Evolutionary conservation across 2,329 filamentous ascomycete genomes (phyloP).

Genomic region (Aquanectria penicillioides): DNA sequence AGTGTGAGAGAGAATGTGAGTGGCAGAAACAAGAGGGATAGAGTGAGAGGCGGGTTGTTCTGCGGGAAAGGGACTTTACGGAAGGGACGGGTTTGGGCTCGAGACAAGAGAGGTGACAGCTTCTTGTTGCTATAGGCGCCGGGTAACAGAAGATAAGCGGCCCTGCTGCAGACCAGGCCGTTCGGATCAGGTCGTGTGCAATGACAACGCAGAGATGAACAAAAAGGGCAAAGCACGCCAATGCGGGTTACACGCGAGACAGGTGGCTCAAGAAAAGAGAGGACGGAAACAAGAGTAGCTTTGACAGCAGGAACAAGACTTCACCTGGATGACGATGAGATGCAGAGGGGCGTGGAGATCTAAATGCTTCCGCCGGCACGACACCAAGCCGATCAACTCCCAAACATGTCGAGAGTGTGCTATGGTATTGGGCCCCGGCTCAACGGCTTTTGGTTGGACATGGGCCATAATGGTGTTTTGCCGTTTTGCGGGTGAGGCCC

Average conservation of each 20-base stretch:
- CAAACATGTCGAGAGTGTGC: conserved; percentile 15
- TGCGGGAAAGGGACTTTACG: not conserved
- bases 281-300: conserved; percentile 7
- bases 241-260: conserved; percentile 12
- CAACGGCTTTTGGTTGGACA: not conserved
- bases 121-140: conserved; percentile 13
- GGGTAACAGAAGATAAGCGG: conserved; percentile 5
- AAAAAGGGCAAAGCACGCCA: conserved; percentile 1
- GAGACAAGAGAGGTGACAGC: conserved; percentile 8
- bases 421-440: not conserved
- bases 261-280: conserved; percentile 10
- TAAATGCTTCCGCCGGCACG: conserved; percentile 24
- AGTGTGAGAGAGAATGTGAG: too few species aligned
- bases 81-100: not conserved
- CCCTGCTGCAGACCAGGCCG: conserved; percentile 14
- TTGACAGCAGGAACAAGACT: not conserved
- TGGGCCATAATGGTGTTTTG: conserved; percentile 13
- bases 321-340: not conserved
- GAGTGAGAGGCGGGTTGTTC: not conserved
- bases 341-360: conserved; percentile 13
- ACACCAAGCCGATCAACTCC: conserved; percentile 20
- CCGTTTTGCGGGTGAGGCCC: conserved; percentile 1
- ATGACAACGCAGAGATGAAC: not conserved
- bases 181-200: conserved; percentile 3
- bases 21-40: too few species aligned